These are phyloP conservation scores for Chlamydomonas schloesseri DNA, from an alignment of 139 green algal species.

Conservation along the genomic window DNA sequence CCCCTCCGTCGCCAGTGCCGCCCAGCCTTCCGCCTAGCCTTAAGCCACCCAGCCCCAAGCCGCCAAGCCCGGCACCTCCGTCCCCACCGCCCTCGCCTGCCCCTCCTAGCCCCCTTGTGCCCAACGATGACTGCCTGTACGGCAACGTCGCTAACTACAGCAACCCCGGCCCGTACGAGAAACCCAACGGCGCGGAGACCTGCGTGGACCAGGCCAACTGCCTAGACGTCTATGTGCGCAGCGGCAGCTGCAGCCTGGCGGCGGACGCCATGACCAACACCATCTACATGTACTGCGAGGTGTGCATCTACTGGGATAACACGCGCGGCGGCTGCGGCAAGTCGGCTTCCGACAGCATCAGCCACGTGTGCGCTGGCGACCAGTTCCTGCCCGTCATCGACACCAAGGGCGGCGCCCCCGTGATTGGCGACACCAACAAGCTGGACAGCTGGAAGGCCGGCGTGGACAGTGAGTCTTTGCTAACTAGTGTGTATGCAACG, in stretches of 20 bases:
- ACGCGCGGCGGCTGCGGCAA: neutral
- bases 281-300: neutral
- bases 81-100: no score
- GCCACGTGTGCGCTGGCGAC: constrained; percentile 2
- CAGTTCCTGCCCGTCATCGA: neutral
- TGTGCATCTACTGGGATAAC: neutral
- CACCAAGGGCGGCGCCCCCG: neutral
- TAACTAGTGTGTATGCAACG: no score
- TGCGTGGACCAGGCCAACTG: neutral
- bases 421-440: neutral
- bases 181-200: neutral
- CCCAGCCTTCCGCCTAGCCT: no score
- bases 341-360: neutral
- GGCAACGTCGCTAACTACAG: no score
- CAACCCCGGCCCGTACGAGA: no score
- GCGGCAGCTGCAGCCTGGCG: neutral
- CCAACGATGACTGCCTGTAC: no score
- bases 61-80: no score
- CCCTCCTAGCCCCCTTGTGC: no score
- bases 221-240: neutral
- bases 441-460: neutral
- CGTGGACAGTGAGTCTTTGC: neutral
- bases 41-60: no score
- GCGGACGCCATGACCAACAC: neutral
- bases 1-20: no score